Base-by-base conservation (phyloP, 176 grass and related monocot species). In the Lolium perenne region DNA sequence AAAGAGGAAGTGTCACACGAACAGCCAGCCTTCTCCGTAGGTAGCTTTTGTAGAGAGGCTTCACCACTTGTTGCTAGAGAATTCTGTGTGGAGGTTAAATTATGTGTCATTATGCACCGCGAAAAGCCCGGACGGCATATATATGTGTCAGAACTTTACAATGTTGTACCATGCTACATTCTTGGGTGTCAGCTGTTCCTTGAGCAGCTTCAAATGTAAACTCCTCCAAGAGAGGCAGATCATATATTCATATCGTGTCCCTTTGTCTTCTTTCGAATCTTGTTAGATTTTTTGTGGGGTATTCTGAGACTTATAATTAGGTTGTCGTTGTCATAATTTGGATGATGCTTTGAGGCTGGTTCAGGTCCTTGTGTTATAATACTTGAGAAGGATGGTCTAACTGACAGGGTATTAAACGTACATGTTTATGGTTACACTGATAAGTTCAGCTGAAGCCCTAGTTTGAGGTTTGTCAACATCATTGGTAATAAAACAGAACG, bases 11-110 rank as follows among this genome's bases (percentile, higher is more conserved):
- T 21, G 60, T 61, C 11, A 32, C 26, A 60, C 25, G 59, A 80
- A 76, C 81, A 62, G 68, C 80, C 68, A 76, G 38, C 55, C 22
- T 71, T 68, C 50, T 81, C 48, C 16, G 22, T 90, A 87, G 81
- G 67, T 83, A 84, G 85, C 40, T 62, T 69, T 14, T 84, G 76
- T 91, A 70, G 89, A 75, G 85, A 84, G 79, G 85, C 59, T 84
- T 87, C 79, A 56, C 81, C 85, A 75, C 40, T 58, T 79, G 84
- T 69, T 84, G 68, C 85, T 87, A 87, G 75, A 80, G 80, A 80
- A 87, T 84, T 87, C 70, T 55, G 76, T 76, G 59, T 76, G 85
- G 81, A 54, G 43, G 51, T 88, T 81, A 87, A 84, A 76, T 77
- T 76, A 76, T 80, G 85, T 77, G 77, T 54, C 68, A 57, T 20